A percentile compares a stretch with the other conserved stretches of the same genome.
phyloP scores from a whole-genome alignment of 2,329 filamentous ascomycete species.

The Cladosporium cucumerinum region DNA sequence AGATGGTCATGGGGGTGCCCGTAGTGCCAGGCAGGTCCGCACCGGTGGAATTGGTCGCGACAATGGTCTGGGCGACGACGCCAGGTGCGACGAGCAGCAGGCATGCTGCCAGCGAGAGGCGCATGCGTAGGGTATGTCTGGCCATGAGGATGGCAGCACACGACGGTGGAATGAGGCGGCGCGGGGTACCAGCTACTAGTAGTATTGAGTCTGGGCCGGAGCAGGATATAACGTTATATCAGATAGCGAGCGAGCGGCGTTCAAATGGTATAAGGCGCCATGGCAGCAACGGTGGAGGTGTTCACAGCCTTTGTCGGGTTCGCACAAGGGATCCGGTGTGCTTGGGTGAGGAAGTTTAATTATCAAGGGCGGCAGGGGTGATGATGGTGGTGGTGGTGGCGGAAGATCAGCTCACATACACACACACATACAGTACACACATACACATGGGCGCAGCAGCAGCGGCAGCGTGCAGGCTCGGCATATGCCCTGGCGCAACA shows the following conservation, averaged over 20 bases:
- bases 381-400: slow-evolving; percentile 9
- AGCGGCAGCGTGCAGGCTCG: not conserved
- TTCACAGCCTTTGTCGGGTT: not conserved
- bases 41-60: slow-evolving; percentile 1
- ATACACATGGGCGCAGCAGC: slow-evolving; percentile 6
- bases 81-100: slow-evolving; percentile 3
- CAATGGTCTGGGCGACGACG: slow-evolving; percentile 2
- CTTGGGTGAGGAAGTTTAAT: not conserved
- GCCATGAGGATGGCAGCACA: not conserved
- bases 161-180: not conserved
- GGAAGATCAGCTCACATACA: slow-evolving; percentile 5
- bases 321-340: not conserved
- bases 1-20: slow-evolving; percentile 13
- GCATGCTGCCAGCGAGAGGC: slow-evolving; percentile 11
- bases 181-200: not conserved
- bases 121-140: not conserved
- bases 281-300: not conserved
- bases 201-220: not conserved
- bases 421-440: too few species aligned
- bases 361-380: slow-evolving; percentile 4
- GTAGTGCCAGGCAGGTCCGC: not conserved
- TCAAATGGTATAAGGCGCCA: slow-evolving; percentile 8
- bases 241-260: not conserved
- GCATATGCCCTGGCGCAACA: not conserved
- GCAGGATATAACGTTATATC: not conserved